phyloP scores from a whole-genome alignment of 257 asterid genomes.

The Salvia hispanica region DNA sequence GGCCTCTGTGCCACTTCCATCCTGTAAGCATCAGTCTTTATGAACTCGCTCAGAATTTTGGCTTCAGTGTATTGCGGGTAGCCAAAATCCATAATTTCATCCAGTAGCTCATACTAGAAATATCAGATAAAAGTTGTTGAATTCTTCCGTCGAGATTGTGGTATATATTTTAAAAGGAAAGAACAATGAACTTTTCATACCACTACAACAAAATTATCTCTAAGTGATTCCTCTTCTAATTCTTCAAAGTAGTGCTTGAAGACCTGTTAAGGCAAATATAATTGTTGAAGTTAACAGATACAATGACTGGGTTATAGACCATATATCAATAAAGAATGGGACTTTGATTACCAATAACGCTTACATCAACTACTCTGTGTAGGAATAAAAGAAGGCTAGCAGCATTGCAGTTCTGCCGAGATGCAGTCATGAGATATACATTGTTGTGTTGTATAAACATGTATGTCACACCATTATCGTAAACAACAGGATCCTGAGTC shows the following conservation, averaged over 20 bases:
- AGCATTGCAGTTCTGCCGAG: slow-evolving; percentile 99
- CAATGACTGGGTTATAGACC: slow-evolving; percentile 20
- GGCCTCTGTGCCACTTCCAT: slow-evolving; percentile 99
- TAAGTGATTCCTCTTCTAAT: slow-evolving; percentile 95
- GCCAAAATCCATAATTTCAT: slow-evolving; percentile 99
- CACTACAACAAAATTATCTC: slow-evolving; percentile 99
- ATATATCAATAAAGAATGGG: slow-evolving; percentile 14
- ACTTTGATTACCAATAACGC: slow-evolving; percentile 42
- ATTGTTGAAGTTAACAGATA: slow-evolving; percentile 25
- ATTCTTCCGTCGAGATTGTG: slow-evolving; percentile 12
- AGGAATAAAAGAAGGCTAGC: slow-evolving; percentile 94
- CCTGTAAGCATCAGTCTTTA: slow-evolving; percentile 98
- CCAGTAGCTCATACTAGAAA: slow-evolving; percentile 90
- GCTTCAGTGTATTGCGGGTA: slow-evolving; percentile 99
- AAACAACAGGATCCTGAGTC: slow-evolving; percentile 86
- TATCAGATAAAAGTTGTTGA: slow-evolving; percentile 25
- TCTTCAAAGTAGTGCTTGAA: slow-evolving; percentile 98
- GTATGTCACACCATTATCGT: slow-evolving; percentile 86
- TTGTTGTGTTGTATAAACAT: slow-evolving; percentile 98
- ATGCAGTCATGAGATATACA: slow-evolving; percentile 96
- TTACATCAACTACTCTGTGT: slow-evolving; percentile 98
- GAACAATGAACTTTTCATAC: slow-evolving; percentile 48
- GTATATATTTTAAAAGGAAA: slow-evolving; percentile 24
- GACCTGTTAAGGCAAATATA: slow-evolving; percentile 56
- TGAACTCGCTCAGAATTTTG: slow-evolving; percentile 96